Evolutionary conservation across 192 early-diverging fungal species (phyloP).

Genomic region (Irineochytrium annulatum): DNA sequence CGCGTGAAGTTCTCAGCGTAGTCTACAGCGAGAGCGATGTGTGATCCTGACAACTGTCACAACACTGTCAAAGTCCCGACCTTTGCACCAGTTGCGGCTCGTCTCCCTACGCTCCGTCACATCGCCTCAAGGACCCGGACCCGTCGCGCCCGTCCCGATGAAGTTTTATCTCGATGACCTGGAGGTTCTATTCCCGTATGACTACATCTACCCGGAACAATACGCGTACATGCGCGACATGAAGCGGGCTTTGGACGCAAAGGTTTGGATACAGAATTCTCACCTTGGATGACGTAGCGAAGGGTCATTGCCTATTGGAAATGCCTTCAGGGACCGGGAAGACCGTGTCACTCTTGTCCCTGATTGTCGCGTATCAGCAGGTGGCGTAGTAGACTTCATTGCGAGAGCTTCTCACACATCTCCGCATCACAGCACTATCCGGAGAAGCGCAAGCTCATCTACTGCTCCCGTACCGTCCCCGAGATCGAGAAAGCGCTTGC

Average conservation of each 20-base stretch:
- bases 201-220: slow-evolving; percentile 99
- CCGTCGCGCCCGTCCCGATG: no score
- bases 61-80: no score
- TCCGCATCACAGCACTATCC: slow-evolving; percentile 63
- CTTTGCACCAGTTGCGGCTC: no score
- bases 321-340: slow-evolving; percentile 99
- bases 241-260: slow-evolving; percentile 86
- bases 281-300: neutral
- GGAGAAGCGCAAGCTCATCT: slow-evolving; percentile 94
- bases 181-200: slow-evolving; percentile 96
- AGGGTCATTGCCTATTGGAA: slow-evolving; percentile 95
- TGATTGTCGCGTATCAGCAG: slow-evolving; percentile 95
- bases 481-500: slow-evolving; percentile 99
- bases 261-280: slow-evolving; percentile 39
- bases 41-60: no score
- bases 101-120: no score
- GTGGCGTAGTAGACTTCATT: slow-evolving; percentile 39
- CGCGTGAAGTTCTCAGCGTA: no score
- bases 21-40: no score
- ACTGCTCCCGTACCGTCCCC: slow-evolving; percentile 99
- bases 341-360: slow-evolving; percentile 88
- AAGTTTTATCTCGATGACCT: slow-evolving; percentile 82
- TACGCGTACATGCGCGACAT: slow-evolving; percentile 97
- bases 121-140: no score
- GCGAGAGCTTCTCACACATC: neutral